Evolutionary conservation across 805 yeast species (phyloP).

Genomic region (Sporopachydermia quercuum): DNA sequence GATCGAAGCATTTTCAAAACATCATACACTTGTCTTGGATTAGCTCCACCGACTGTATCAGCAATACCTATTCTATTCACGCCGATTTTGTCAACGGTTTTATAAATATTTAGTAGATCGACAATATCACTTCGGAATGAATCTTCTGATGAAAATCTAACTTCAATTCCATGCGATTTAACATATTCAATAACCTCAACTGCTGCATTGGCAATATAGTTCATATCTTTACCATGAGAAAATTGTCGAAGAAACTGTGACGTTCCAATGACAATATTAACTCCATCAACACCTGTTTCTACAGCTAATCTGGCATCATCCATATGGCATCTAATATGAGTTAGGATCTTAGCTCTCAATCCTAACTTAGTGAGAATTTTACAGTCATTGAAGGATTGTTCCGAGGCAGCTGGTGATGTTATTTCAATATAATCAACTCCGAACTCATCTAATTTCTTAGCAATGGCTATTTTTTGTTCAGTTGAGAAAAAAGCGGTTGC

Average conservation of each 20-base stretch:
- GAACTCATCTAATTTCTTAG: slow-evolving; percentile 70
- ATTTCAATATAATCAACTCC: slow-evolving; percentile 80
- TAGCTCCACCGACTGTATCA: slow-evolving; percentile 82
- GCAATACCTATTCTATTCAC: slow-evolving; percentile 85
- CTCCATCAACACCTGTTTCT: slow-evolving; percentile 83
- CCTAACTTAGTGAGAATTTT: slow-evolving; percentile 80
- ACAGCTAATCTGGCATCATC: slow-evolving; percentile 81
- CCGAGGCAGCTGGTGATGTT: slow-evolving; percentile 78
- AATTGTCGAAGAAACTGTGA: slow-evolving; percentile 67
- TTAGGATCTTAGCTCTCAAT: slow-evolving; percentile 65
- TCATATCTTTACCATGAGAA: slow-evolving; percentile 81
- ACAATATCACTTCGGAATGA: slow-evolving; percentile 76
- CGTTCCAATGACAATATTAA: slow-evolving; percentile 78
- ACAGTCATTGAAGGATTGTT: slow-evolving; percentile 64
- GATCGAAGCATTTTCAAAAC: slow-evolving; percentile 64
- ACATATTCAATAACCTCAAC: slow-evolving; percentile 76
- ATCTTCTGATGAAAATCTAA: slow-evolving; percentile 74
- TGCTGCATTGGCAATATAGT: slow-evolving; percentile 69
- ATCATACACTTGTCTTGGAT: slow-evolving; percentile 81
- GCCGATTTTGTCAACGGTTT: slow-evolving; percentile 74
- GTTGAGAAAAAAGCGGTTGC: slow-evolving; percentile 74
- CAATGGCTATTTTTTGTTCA: slow-evolving; percentile 72
- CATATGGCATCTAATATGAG: slow-evolving; percentile 82
- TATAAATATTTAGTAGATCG: slow-evolving; percentile 66
- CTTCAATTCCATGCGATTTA: slow-evolving; percentile 73